Conservation (phyloP, 768 basidiomycete genomes). For the Mycena leptocephala region DNA sequence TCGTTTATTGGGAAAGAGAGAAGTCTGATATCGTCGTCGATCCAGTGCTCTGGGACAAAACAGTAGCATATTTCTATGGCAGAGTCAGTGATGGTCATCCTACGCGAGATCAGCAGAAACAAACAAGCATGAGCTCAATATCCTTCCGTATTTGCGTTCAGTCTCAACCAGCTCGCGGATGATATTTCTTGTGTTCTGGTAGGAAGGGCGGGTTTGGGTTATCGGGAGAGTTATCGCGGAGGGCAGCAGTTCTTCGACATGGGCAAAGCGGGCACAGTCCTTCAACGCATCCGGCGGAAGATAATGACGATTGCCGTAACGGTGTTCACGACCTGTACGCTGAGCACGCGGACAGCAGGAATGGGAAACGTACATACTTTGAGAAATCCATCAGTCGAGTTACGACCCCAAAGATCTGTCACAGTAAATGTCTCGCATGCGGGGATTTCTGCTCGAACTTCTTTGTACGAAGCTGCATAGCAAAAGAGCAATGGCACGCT, state of each 20-base stretch:
- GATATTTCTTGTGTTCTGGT: slow-evolving; percentile 49
- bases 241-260: background rate
- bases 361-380: slow-evolving; percentile 73
- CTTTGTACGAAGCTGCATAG: too few relatives aligned
- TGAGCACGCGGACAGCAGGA: background rate
- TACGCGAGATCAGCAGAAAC: slow-evolving; percentile 38
- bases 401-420: slow-evolving; percentile 90
- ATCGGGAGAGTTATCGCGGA: background rate
- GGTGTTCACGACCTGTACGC: too few relatives aligned
- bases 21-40: too few relatives aligned
- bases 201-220: background rate
- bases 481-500: too few relatives aligned
- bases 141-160: too few relatives aligned
- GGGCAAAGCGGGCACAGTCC: too few relatives aligned
- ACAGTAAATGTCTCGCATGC: slow-evolving; percentile 89
- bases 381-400: slow-evolving; percentile 92
- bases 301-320: too few relatives aligned
- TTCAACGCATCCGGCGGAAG: too few relatives aligned
- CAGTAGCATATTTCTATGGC: slow-evolving; percentile 87
- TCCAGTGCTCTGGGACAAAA: slow-evolving; percentile 84
- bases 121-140: slow-evolving; percentile 94
- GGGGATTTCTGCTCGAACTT: slow-evolving; percentile 72
- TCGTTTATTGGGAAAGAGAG: too few relatives aligned
- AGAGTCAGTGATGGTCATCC: slow-evolving; percentile 27
- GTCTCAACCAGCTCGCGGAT: too few relatives aligned